Conservation (phyloP, 345 rosid genomes). For the Melastoma malabathricum region DNA sequence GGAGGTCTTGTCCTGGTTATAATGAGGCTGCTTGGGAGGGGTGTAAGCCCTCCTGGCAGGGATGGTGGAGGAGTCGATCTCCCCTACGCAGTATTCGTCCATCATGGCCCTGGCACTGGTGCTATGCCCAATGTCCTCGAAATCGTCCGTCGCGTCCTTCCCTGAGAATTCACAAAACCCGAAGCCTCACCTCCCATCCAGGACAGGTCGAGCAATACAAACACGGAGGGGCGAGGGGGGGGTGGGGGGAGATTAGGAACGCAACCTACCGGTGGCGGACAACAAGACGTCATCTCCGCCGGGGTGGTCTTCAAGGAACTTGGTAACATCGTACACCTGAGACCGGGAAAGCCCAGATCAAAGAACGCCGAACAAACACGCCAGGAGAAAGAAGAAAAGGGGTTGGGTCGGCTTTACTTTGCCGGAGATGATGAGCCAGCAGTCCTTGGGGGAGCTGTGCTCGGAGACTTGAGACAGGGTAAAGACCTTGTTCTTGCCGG, state of each 20-base stretch:
- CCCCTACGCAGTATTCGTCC: constrained; percentile 51
- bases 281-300: constrained; percentile 39
- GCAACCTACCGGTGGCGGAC: constrained; percentile 36
- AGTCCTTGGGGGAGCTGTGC: constrained; percentile 41
- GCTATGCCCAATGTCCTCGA: constrained; percentile 66
- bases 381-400: not conserved
- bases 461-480: constrained; percentile 54
- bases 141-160: constrained; percentile 68
- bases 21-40: constrained; percentile 55
- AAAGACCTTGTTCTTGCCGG: constrained; percentile 31
- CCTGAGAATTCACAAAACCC: constrained; percentile 19
- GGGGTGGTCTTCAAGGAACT: constrained; percentile 48
- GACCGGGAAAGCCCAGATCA: not conserved
- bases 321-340: constrained; percentile 40
- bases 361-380: not conserved
- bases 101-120: constrained; percentile 41
- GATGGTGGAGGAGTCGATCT: constrained; percentile 44
- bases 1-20: constrained; percentile 73
- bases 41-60: constrained; percentile 33
- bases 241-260: too few species aligned
- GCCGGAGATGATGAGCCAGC: constrained; percentile 60
- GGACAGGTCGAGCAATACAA: not conserved
- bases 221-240: too few species aligned
- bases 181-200: not conserved
- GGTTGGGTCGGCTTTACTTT: constrained; percentile 20